Evolutionary conservation across 192 early-diverging fungal species (phyloP), one percentile per base, ranked within the genome.

Genomic region (Spizellomyces punctatus): DNA sequence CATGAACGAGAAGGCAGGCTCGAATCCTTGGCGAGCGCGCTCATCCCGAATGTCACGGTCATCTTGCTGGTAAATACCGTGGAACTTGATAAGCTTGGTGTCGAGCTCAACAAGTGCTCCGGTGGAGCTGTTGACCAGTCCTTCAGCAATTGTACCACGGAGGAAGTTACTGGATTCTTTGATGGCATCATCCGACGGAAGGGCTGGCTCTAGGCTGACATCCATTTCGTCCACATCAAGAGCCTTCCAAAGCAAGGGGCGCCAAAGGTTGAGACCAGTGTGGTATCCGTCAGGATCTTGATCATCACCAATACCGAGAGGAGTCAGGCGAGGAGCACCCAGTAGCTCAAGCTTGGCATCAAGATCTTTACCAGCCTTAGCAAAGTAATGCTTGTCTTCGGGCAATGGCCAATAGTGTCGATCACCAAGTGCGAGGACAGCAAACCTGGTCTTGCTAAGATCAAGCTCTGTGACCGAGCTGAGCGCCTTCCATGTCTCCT

Each of bases 61-160:
- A 77, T 98, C 96, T 78, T 98, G 96, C 82, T 90, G 89, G 85
- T 98, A 98, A 47, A 91, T 95, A 72, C 96, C 96, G 81, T 98
- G 96, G 89, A 96, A 96, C 83, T 98, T 98, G 61, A 90, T 89
- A 69, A 98, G 78, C 83, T 95, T 95, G 76, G 88, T 90, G 81
- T 98, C 93, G 80, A 85, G 89, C 84, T 98, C 96, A 72, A 84
- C 82, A 36, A 98, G 84, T 10, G 85, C 87, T 50, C 96, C 96
- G 46, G 90, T 94, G 43, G 91, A 91, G 27, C 82, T 82, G 76
- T 98, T 95, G 67, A 84, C 81, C 5, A 98, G 80, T 27, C 93
- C 91, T 72, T 94, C 85, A 61, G 88, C 82, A 82, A 98, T 98
- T 52, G 94, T 93, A 66, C 96, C 96, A 75, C 96, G 92, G 62